Conservation (phyloP, 345 rosid species). For the Populus alba region DNA sequence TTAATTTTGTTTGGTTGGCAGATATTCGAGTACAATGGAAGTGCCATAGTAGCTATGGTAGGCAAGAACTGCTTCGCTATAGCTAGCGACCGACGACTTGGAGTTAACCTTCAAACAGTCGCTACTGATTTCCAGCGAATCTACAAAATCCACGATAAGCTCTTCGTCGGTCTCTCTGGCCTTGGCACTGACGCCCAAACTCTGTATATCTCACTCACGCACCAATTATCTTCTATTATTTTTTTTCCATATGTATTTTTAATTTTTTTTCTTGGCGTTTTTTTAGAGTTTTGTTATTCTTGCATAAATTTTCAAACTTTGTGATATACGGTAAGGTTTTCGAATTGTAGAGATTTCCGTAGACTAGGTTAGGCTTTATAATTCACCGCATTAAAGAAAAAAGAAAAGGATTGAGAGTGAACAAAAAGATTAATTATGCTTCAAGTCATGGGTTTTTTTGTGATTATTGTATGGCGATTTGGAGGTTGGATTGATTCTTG, state of each 20-base stretch:
- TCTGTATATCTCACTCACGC: conserved; percentile 38
- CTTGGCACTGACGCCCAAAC: conserved; percentile 94
- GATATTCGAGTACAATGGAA: conserved; percentile 98
- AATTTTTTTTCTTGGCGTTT: not conserved
- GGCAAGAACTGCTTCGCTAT: conserved; percentile 99
- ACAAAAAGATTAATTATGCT: not conserved
- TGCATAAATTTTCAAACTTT: not conserved
- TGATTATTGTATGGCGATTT: not conserved
- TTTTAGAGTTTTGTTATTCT: not conserved
- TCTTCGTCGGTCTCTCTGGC: conserved; percentile 88
- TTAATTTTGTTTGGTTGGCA: conserved; percentile 26
- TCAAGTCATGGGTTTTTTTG: not conserved
- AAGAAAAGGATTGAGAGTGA: not conserved
- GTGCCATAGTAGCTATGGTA: conserved; percentile 97
- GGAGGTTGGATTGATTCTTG: not conserved
- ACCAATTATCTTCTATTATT: not conserved
- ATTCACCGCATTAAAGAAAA: not conserved
- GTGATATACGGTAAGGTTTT: not conserved
- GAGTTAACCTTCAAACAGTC: conserved; percentile 91
- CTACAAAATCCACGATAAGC: conserved; percentile 75
- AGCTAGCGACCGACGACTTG: conserved; percentile 90
- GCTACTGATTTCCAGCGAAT: conserved; percentile 95
- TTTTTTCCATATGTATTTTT: not conserved
- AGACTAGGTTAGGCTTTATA: not conserved
- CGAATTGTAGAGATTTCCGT: not conserved